These are phyloP conservation scores for Beauveria sp. DNA, from an alignment of 2,329 filamentous ascomycete genomes.

Conservation along the genomic window DNA sequence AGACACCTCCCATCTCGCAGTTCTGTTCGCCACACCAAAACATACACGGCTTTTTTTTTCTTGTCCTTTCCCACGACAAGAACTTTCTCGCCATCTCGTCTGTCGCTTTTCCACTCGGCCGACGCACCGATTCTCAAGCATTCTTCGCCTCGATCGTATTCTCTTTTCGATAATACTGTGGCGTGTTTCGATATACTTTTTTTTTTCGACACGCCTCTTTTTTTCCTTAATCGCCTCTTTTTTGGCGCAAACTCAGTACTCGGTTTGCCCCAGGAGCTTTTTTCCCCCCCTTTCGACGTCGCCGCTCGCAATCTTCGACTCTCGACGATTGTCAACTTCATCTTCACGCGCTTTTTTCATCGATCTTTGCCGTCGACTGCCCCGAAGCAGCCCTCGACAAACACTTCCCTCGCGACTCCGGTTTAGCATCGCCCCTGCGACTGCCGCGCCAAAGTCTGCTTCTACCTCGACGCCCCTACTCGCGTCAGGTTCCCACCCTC, in stretches of 20 bases:
- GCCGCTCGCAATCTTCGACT: not conserved
- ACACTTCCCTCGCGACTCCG: not conserved
- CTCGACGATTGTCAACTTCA: not conserved
- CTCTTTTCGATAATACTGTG: not conserved
- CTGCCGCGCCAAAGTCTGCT: not conserved
- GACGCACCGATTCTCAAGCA: not conserved
- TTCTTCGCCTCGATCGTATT: not conserved
- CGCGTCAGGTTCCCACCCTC: conserved; percentile 5
- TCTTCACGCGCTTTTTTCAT: not conserved
- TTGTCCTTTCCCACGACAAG: conserved; percentile 2
- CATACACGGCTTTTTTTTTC: conserved; percentile 9
- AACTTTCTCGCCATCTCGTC: conserved; percentile 6
- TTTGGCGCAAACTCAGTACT: conserved; percentile 5
- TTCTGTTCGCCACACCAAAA: conserved; percentile 1
- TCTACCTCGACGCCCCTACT: not conserved
- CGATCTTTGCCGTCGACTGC: not conserved
- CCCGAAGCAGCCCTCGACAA: not conserved
- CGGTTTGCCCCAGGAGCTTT: conserved; percentile 6
- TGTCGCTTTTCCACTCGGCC: conserved; percentile 1
- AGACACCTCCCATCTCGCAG: conserved; percentile 10
- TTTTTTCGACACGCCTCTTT: not conserved
- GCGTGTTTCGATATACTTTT: conserved; percentile 5
- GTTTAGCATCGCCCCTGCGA: not conserved
- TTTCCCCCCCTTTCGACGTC: not conserved
- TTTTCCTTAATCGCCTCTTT: conserved; percentile 3